Percentiles rank a stretch among this genome's conserved stretches.
These are phyloP conservation scores for Juglanconis oblonga DNA, from an alignment of 2,329 filamentous ascomycete species.

Conservation along the genomic window DNA sequence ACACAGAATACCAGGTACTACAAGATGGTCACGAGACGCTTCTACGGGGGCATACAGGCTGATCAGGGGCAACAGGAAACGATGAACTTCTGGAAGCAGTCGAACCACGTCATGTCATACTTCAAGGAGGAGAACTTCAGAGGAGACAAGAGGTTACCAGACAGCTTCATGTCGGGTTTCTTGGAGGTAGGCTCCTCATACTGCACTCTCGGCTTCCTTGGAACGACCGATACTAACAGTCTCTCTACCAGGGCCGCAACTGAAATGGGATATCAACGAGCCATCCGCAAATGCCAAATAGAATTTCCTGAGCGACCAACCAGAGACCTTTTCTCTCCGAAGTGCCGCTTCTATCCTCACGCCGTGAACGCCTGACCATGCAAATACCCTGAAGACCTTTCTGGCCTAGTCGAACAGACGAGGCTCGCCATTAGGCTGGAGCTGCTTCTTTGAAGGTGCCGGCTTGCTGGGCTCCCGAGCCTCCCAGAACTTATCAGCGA, in stretches of 20 bases:
- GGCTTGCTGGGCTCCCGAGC: slow-evolving; percentile 48
- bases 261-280: slow-evolving; percentile 34
- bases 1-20: slow-evolving; percentile 87
- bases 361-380: slow-evolving; percentile 20
- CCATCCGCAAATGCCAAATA: slow-evolving; percentile 32
- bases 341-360: slow-evolving; percentile 16
- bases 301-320: slow-evolving; percentile 25
- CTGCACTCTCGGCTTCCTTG: neutral
- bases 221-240: slow-evolving; percentile 20
- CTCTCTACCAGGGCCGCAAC: slow-evolving; percentile 49
- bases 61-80: slow-evolving; percentile 66
- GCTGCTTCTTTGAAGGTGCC: slow-evolving; percentile 18
- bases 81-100: slow-evolving; percentile 98
- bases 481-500: slow-evolving; percentile 81
- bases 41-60: neutral
- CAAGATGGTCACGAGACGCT: slow-evolving; percentile 19
- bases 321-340: slow-evolving; percentile 26
- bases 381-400: neutral
- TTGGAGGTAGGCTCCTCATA: slow-evolving; percentile 67
- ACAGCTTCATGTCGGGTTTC: slow-evolving; percentile 91
- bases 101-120: slow-evolving; percentile 93
- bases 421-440: slow-evolving; percentile 17
- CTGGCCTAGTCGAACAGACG: slow-evolving; percentile 9
- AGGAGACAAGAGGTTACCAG: slow-evolving; percentile 75
- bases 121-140: slow-evolving; percentile 81